Conservation (phyloP, 1,284 basidiomycete genomes). For the Volvariella volvacea region DNA sequence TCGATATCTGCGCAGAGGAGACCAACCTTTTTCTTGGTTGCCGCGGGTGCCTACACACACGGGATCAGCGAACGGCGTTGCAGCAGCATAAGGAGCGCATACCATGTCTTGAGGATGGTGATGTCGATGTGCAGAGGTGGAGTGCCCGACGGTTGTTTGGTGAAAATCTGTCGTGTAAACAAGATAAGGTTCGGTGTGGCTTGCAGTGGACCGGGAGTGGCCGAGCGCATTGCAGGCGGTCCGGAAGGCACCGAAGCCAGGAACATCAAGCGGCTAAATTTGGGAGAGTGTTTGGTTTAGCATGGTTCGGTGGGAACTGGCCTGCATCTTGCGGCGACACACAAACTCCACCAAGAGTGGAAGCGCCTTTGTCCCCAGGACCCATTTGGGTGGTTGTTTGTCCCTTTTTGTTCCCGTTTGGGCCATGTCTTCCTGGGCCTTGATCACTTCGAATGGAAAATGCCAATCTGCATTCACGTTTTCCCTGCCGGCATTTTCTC, state of each 20-base stretch:
- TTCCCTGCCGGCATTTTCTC: conserved; percentile 4
- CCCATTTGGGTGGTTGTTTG: conserved; percentile 18
- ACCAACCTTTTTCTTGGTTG: conserved; percentile 42
- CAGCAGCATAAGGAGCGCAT: conserved; percentile 19
- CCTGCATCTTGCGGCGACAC: neutral
- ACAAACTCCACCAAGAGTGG: neutral
- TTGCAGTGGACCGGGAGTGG: conserved; percentile 20
- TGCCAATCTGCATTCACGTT: conserved; percentile 13
- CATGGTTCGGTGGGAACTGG: conserved; percentile 1
- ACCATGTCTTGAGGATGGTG: conserved; percentile 61
- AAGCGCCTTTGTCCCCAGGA: conserved; percentile 6
- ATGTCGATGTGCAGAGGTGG: conserved; percentile 33
- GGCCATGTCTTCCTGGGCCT: conserved; percentile 12
- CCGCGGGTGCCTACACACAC: conserved; percentile 22
- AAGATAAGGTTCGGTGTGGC: conserved; percentile 34
- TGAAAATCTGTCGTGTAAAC: conserved; percentile 26
- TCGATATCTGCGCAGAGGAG: conserved; percentile 7
- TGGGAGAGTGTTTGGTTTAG: conserved; percentile 2
- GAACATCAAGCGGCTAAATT: neutral
- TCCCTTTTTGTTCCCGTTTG: conserved; percentile 11
- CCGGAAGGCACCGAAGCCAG: conserved; percentile 6
- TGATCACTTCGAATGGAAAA: conserved; percentile 7
- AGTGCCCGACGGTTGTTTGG: conserved; percentile 24
- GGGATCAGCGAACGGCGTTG: no score
- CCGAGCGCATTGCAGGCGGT: conserved; percentile 10